Conservation (phyloP, 495 filamentous ascomycete species). For the Mycothermus thermophilus region DNA sequence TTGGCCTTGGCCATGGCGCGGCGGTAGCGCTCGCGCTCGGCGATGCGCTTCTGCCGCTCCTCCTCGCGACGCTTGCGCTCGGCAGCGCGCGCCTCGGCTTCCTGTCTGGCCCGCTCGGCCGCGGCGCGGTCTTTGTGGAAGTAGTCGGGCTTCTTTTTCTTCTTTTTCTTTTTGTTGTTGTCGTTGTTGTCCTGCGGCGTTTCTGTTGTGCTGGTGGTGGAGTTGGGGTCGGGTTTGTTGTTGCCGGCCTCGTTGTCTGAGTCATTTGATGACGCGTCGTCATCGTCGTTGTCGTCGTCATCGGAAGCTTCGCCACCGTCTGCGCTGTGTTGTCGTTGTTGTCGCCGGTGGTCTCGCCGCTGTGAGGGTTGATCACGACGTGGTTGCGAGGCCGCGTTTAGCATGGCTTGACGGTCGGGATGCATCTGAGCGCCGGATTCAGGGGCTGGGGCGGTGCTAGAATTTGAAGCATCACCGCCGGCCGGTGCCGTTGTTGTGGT, state of each 20-base stretch:
- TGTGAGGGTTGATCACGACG: too few species aligned
- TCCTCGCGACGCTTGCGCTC: slow-evolving; percentile 42
- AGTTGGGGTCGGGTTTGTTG: slow-evolving; percentile 41
- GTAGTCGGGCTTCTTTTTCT: slow-evolving; percentile 46
- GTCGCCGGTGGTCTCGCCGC: too few species aligned
- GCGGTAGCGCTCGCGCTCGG: slow-evolving; percentile 48
- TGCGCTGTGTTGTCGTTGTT: too few species aligned
- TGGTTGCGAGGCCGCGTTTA: slow-evolving; percentile 42
- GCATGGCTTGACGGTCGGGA: slow-evolving; percentile 55
- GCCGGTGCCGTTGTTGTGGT: slow-evolving; percentile 5
- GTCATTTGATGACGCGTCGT: slow-evolving; percentile 5
- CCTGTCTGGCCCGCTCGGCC: slow-evolving; percentile 46
- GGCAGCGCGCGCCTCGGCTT: slow-evolving; percentile 44
- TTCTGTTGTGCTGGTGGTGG: too few species aligned
- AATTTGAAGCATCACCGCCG: slow-evolving; percentile 11
- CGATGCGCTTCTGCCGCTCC: slow-evolving; percentile 41
- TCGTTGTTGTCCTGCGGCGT: too few species aligned
- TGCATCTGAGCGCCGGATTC: slow-evolving; percentile 56
- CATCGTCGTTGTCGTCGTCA: too few species aligned
- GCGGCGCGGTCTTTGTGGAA: slow-evolving; percentile 63
- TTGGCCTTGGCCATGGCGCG: slow-evolving; percentile 65
- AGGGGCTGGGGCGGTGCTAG: slow-evolving; percentile 21
- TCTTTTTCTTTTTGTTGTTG: slow-evolving; percentile 4
- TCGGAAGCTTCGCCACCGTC: too few species aligned
- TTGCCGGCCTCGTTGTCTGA: slow-evolving; percentile 1